These are phyloP conservation scores for Anisodus tanguticus DNA, from an alignment of 257 asterid species.

Conservation along the genomic window DNA sequence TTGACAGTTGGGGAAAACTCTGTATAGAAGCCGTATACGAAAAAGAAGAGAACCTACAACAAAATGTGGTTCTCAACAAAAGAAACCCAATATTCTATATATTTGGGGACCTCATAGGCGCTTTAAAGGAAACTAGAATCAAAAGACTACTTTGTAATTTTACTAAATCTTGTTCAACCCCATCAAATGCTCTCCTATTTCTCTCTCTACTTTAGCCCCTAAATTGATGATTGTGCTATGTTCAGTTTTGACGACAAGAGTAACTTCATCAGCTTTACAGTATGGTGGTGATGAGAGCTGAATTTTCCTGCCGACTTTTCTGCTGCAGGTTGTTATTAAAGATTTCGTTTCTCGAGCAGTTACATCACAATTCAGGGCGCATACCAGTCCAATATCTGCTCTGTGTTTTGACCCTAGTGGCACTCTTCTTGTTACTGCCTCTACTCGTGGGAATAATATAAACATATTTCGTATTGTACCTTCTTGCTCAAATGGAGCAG, in stretches of 20 bases:
- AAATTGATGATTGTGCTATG: not conserved
- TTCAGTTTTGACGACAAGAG: not conserved
- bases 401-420: constrained; percentile 61
- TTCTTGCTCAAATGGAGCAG: constrained; percentile 43
- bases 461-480: constrained; percentile 55
- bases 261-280: not conserved
- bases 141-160: constrained; percentile 1
- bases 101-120: constrained; percentile 1
- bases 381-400: constrained; percentile 52
- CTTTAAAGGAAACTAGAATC: not conserved
- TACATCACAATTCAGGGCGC: constrained; percentile 58
- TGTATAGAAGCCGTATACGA: not conserved
- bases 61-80: not conserved
- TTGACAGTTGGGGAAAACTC: not conserved
- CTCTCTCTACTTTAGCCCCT: not conserved
- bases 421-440: constrained; percentile 60
- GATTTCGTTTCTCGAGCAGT: constrained; percentile 48
- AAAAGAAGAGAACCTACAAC: not conserved
- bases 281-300: constrained; percentile 12
- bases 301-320: constrained; percentile 21
- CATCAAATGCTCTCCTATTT: not conserved
- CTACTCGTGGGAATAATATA: constrained; percentile 56
- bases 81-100: not conserved
- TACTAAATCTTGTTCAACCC: constrained; percentile 12
- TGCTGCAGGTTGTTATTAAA: constrained; percentile 50